phyloP scores from a whole-genome alignment of 192 early-diverging fungal species.

The Linnemannia elongata region DNA sequence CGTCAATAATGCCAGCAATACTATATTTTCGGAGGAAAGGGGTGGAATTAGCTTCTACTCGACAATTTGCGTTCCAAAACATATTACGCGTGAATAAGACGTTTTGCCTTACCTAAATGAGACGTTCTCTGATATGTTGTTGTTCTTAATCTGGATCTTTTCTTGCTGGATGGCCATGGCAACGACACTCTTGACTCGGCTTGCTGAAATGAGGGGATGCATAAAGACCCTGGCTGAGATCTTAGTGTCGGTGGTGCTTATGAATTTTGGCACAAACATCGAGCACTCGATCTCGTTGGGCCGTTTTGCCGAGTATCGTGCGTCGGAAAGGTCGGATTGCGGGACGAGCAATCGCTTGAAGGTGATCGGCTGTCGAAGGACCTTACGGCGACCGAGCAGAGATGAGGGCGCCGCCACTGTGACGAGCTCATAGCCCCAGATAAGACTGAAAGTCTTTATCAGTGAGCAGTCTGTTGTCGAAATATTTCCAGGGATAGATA shows the following conservation, averaged over 20 bases:
- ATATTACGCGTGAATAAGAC: neutral
- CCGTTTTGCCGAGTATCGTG: slow-evolving; percentile 28
- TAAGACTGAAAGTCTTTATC: slow-evolving; percentile 1
- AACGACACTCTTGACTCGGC: slow-evolving; percentile 20
- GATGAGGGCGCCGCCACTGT: slow-evolving; percentile 12
- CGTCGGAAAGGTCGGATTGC: slow-evolving; percentile 17
- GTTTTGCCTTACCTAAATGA: neutral
- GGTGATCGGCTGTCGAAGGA: neutral
- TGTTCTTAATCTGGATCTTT: slow-evolving; percentile 7
- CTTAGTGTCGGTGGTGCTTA: slow-evolving; percentile 7
- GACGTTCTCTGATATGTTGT: neutral
- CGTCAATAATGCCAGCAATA: neutral
- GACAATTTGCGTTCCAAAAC: neutral
- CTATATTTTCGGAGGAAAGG: neutral
- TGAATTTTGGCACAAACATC: slow-evolving; percentile 34
- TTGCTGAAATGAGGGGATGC: slow-evolving; percentile 11
- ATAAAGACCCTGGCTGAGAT: slow-evolving; percentile 10
- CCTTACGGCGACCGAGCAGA: slow-evolving; percentile 25
- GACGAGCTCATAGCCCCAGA: slow-evolving; percentile 21
- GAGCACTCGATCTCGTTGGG: slow-evolving; percentile 27
- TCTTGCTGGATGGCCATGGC: slow-evolving; percentile 26
- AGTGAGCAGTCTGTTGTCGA: slow-evolving; percentile 4
- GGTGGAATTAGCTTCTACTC: neutral
- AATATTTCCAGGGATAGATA: slow-evolving; percentile 30
- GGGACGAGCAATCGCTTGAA: slow-evolving; percentile 26